Conservation (phyloP, 371 early-diverging fungal genomes). For the Lichtheimia ornata region DNA sequence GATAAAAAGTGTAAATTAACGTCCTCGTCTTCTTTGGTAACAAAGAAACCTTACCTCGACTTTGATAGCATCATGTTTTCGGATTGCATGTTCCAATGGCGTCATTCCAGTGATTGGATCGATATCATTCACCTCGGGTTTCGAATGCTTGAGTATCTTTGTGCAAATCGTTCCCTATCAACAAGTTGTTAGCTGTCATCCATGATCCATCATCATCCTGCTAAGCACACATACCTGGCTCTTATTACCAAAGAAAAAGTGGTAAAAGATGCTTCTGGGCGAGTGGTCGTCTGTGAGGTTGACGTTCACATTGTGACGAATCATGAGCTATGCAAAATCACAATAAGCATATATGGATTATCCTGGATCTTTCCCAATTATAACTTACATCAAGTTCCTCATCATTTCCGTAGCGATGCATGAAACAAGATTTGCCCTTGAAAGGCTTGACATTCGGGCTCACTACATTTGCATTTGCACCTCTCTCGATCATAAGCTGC, state of each 20-base stretch:
- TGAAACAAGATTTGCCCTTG: slow-evolving; percentile 29
- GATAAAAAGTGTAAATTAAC: not conserved
- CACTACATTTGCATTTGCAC: slow-evolving; percentile 28
- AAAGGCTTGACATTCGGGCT: slow-evolving; percentile 17
- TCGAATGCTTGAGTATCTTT: slow-evolving; percentile 4
- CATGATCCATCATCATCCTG: not conserved
- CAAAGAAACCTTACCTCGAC: slow-evolving; percentile 28
- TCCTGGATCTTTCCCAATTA: too few species aligned
- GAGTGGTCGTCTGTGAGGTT: slow-evolving; percentile 22
- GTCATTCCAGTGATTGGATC: slow-evolving; percentile 49
- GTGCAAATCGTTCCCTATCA: not conserved
- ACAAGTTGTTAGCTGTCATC: not conserved
- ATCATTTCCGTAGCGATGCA: slow-evolving; percentile 8
- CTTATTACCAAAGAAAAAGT: slow-evolving; percentile 21
- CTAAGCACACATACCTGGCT: not conserved
- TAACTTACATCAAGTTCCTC: slow-evolving; percentile 1
- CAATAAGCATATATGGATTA: slow-evolving; percentile 21
- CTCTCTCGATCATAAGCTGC: slow-evolving; percentile 23
- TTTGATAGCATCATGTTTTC: slow-evolving; percentile 23
- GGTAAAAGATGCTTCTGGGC: slow-evolving; percentile 46
- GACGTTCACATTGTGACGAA: slow-evolving; percentile 38
- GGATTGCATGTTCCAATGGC: slow-evolving; percentile 55
- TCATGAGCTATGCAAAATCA: slow-evolving; percentile 26
- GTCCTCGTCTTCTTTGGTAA: too few species aligned
- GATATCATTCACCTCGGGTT: slow-evolving; percentile 31